Evolutionary conservation across 805 yeast genomes (phyloP), one percentile per base, ranked within the genome.

Genomic region (Komagataella populi): DNA sequence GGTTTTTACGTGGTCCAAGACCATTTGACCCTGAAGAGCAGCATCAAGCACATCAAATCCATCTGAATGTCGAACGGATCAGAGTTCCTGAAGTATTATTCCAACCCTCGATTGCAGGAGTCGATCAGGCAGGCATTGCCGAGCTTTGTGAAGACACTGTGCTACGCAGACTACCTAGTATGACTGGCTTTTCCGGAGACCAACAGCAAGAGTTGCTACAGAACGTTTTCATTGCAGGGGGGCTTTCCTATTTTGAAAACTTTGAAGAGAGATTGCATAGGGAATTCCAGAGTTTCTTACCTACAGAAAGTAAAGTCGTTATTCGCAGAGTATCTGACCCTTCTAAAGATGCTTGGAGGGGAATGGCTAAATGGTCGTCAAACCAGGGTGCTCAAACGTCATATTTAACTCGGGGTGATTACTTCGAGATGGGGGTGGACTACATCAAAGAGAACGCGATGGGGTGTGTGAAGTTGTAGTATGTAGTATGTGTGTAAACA

Each of bases 51-150:
- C 95, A 90, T 66, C 98, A 93, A 68, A 72, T 95, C 51, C 96
- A 90, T 69, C 59, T 93, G 47, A 95, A 91, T 63, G 74, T 91
- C 46, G 99, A 93, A 67, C 75, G 99, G 53, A 84, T 91, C 24
- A 76, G 95, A 52, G 87, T 91, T 2, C 97, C 98, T 0, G 99
- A 93, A 66, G 83, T 90, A 2, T 62, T 89, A 48, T 89, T 93
- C 66, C 93, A 91, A 63, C 99, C 99, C 6, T 77, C 83, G 6
- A 88, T 93, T 55, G 96, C 95, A 0, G 99, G 99, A 20, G 71
- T 89, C 20, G 99, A 93, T 65, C 98, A 90, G 67, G 96, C 97
- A 0, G 98, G 98, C 23, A 73, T 93, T n/a, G 63, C 77, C 22
- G 98, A 93, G 65, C 67, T 89, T 45, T 73, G 82, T 51, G 84